Percentiles rank a stretch among this genome's conserved stretches.
Conservation (phyloP, 2,329 filamentous ascomycete species). For the Sporothrix luriei region DNA sequence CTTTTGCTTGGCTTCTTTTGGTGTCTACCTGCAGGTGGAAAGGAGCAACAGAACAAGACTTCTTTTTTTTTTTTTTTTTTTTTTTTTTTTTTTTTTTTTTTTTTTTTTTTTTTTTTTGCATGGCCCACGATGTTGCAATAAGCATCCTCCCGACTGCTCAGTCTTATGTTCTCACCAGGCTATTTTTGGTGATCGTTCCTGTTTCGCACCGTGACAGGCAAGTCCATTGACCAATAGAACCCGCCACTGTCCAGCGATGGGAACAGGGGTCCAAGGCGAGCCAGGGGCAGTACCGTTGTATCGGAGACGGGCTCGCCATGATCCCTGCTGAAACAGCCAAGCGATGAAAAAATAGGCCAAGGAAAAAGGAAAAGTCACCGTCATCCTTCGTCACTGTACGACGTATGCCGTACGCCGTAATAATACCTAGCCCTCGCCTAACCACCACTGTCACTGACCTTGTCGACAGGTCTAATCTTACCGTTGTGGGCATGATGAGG, state of each 20-base stretch:
- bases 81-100: no score
- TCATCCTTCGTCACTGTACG: neutral
- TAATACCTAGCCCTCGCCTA: no score
- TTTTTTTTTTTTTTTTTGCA: neutral
- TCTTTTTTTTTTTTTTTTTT: no score
- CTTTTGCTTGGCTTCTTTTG: neutral
- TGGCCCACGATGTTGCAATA: no score
- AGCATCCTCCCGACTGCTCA: neutral
- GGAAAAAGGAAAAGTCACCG: neutral
- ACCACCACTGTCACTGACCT: no score
- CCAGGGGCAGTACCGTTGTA: slow-evolving; percentile 8
- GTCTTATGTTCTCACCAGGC: neutral
- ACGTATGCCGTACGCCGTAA: neutral
- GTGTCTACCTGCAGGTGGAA: neutral
- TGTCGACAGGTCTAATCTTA: no score
- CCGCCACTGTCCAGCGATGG: neutral
- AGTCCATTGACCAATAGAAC: slow-evolving; percentile 1
- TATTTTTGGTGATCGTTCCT: slow-evolving; percentile 14
- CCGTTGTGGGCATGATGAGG: no score
- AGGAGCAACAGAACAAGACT: neutral
- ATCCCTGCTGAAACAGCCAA: slow-evolving; percentile 13
- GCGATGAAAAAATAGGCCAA: neutral
- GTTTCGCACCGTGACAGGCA: neutral
- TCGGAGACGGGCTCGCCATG: slow-evolving; percentile 11
- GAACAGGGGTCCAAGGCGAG: slow-evolving; percentile 5